Conservation (phyloP, 2,329 filamentous ascomycete genomes). For the Hymenoscyphus repandus region DNA sequence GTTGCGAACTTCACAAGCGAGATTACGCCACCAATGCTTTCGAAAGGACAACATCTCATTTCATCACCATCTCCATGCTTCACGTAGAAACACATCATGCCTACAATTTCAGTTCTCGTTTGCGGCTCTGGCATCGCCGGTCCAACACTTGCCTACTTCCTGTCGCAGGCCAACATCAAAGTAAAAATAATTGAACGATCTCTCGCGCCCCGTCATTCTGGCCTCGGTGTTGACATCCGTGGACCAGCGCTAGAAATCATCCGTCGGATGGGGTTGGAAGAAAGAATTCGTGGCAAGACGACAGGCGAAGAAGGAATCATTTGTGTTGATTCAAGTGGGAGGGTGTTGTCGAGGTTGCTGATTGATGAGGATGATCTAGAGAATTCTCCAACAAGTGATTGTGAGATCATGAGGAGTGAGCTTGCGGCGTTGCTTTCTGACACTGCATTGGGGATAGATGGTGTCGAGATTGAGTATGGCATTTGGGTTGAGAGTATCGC, state of each 20-base stretch:
- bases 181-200: conserved; percentile 30
- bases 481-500: conserved; percentile 21
- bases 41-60: no score
- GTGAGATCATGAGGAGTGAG: conserved; percentile 41
- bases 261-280: conserved; percentile 6
- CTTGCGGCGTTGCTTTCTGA: conserved; percentile 37
- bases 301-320: conserved; percentile 7
- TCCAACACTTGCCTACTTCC: conserved; percentile 45
- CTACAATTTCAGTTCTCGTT: conserved; percentile 31
- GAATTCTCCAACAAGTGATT: conserved; percentile 33
- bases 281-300: neutral
- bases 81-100: conserved; percentile 1
- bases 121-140: conserved; percentile 32
- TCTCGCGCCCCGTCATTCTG: conserved; percentile 4
- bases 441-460: no score
- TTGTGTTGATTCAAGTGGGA: conserved; percentile 1
- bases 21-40: no score
- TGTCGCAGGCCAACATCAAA: conserved; percentile 36
- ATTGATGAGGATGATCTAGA: neutral
- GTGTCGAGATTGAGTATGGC: neutral
- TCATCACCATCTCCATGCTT: no score
- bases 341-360: neutral
- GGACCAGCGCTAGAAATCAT: conserved; percentile 6
- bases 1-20: no score
- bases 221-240: conserved; percentile 6